Conservation (phyloP, 306 rosid genomes). For the Hippophae gyantsensis region DNA sequence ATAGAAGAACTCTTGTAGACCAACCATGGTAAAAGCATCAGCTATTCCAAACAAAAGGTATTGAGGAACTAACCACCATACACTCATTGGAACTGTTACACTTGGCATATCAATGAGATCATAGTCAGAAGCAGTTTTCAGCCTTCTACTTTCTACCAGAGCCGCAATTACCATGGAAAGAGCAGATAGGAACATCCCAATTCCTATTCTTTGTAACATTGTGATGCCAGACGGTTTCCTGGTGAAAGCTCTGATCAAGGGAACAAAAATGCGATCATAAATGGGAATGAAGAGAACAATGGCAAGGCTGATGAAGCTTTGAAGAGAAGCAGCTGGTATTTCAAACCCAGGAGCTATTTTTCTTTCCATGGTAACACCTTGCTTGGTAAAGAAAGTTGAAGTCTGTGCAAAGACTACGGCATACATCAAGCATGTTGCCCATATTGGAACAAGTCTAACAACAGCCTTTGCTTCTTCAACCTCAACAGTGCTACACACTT, state of each 20-base stretch:
- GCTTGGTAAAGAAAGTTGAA: conserved; percentile 44
- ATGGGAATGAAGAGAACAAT: conserved; percentile 33
- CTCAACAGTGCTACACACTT: conserved; percentile 20
- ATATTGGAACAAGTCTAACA: conserved; percentile 34
- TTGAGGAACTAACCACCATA: conserved; percentile 75
- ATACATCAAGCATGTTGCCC: conserved; percentile 38
- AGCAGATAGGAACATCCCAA: conserved; percentile 39
- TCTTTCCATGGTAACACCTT: conserved; percentile 55
- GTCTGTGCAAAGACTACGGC: conserved; percentile 34
- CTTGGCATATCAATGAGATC: conserved; percentile 42
- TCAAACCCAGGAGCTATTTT: conserved; percentile 31
- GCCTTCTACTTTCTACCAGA: conserved; percentile 42
- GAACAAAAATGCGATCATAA: conserved; percentile 52
- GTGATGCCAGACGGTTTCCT: conserved; percentile 57
- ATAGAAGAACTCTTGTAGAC: conserved; percentile 69
- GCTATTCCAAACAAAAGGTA: conserved; percentile 44
- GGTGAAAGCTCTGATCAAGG: conserved; percentile 42
- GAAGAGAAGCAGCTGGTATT: conserved; percentile 61
- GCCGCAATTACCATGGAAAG: conserved; percentile 41
- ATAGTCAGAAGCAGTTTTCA: conserved; percentile 37
- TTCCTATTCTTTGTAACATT: conserved; percentile 62
- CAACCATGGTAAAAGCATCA: conserved; percentile 50
- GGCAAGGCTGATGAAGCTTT: conserved; percentile 18
- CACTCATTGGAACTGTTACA: conserved; percentile 48
- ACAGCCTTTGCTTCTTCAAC: conserved; percentile 47